These are phyloP conservation scores for Cladophialophora immunda DNA, from an alignment of 2,329 filamentous ascomycete species.

Conservation along the genomic window DNA sequence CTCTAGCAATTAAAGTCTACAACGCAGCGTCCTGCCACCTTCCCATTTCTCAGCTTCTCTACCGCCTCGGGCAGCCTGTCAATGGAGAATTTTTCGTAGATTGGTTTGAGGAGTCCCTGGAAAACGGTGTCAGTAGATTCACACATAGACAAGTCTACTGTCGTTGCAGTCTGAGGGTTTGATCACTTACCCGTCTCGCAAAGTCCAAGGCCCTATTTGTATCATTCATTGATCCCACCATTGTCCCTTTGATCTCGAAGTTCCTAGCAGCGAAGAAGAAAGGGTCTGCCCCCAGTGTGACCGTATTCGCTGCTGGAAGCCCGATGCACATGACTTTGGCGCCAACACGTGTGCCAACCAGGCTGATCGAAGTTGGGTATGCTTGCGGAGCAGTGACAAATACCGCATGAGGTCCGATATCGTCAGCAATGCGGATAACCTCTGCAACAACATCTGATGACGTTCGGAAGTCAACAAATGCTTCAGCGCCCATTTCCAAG, in stretches of 20 bases:
- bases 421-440: slow-evolving; percentile 33
- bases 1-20: slow-evolving; percentile 58
- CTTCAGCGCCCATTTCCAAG: slow-evolving; percentile 48
- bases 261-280: slow-evolving; percentile 24
- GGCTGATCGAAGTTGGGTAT: slow-evolving; percentile 47
- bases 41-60: slow-evolving; percentile 57
- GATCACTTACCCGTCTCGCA: slow-evolving; percentile 12
- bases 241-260: slow-evolving; percentile 33
- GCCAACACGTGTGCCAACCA: slow-evolving; percentile 57
- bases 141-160: slow-evolving; percentile 45
- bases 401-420: slow-evolving; percentile 29
- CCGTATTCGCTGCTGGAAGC: slow-evolving; percentile 31
- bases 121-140: slow-evolving; percentile 58
- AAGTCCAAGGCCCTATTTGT: slow-evolving; percentile 28
- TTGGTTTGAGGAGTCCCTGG: slow-evolving; percentile 59
- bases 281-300: slow-evolving; percentile 17
- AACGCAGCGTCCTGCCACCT: slow-evolving; percentile 63
- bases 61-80: slow-evolving; percentile 61
- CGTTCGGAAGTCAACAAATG: slow-evolving; percentile 49
- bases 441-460: slow-evolving; percentile 32
- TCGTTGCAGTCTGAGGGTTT: neutral
- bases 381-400: slow-evolving; percentile 30
- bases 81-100: slow-evolving; percentile 59
- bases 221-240: slow-evolving; percentile 35
- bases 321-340: slow-evolving; percentile 63